Conservation (phyloP, 495 filamentous ascomycete species). For the Xylaria telfairii region DNA sequence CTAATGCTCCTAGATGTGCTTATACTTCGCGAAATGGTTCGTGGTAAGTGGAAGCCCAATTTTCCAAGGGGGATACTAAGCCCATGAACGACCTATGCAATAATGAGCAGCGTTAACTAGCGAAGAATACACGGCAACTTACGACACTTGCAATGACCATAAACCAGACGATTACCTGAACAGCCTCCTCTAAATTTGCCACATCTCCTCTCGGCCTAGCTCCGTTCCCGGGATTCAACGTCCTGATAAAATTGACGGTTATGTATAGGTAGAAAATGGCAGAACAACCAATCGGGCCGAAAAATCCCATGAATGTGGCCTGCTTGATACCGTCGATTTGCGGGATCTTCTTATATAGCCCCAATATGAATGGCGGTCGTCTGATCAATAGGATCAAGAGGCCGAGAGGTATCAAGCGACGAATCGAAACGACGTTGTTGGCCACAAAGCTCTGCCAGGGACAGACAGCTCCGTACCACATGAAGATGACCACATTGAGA, state of each 20-base stretch:
- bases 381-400: conserved; percentile 82
- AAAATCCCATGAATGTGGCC: conserved; percentile 87
- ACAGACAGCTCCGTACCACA: conserved; percentile 87
- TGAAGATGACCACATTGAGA: conserved; percentile 81
- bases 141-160: conserved; percentile 85
- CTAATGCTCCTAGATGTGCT: conserved; percentile 50
- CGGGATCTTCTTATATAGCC: conserved; percentile 74
- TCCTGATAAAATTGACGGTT: conserved; percentile 69
- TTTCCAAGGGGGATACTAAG: conserved; percentile 86
- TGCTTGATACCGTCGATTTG: conserved; percentile 70
- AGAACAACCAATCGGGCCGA: conserved; percentile 93
- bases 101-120: not conserved
- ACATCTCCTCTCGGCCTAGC: conserved; percentile 71
- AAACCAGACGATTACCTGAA: conserved; percentile 84
- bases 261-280: conserved; percentile 91
- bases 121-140: conserved; percentile 46
- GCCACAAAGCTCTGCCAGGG: conserved; percentile 75
- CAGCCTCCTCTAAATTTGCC: conserved; percentile 62
- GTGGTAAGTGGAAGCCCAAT: conserved; percentile 77
- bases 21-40: conserved; percentile 69
- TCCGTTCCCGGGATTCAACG: conserved; percentile 58
- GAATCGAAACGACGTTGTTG: conserved; percentile 75
- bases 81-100: conserved; percentile 76
- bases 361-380: conserved; percentile 77
- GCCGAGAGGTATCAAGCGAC: conserved; percentile 77